Evolutionary conservation across 2,329 filamentous ascomycete species (phyloP).

Genomic region (Aspergillus alliaceus): DNA sequence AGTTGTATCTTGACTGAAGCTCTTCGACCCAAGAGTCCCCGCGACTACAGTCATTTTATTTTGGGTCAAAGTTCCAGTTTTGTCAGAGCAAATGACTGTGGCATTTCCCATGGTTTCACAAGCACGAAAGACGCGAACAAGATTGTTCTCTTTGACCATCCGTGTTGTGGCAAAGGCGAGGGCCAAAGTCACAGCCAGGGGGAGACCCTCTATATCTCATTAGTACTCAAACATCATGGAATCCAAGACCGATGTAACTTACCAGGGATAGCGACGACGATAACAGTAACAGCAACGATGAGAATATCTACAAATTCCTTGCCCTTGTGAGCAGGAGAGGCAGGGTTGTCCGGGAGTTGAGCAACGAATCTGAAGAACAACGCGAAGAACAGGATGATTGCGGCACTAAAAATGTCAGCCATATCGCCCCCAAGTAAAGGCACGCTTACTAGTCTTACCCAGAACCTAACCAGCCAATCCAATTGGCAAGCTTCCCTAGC

Average conservation of each 20-base stretch:
- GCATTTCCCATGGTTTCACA: slow-evolving; percentile 83
- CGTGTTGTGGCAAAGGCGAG: slow-evolving; percentile 74
- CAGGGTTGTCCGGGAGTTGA: slow-evolving; percentile 55
- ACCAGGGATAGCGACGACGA: slow-evolving; percentile 73
- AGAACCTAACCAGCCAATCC: slow-evolving; percentile 76
- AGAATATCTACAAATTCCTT: slow-evolving; percentile 75
- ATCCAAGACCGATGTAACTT: slow-evolving; percentile 11
- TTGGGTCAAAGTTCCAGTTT: slow-evolving; percentile 72
- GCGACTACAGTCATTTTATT: slow-evolving; percentile 77
- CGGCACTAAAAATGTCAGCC: slow-evolving; percentile 43
- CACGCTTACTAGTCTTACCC: slow-evolving; percentile 42
- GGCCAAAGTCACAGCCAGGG: slow-evolving; percentile 74
- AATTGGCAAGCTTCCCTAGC: slow-evolving; percentile 71
- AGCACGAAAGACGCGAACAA: slow-evolving; percentile 73
- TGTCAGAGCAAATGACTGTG: slow-evolving; percentile 77
- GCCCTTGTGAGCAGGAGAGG: slow-evolving; percentile 69
- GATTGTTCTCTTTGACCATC: slow-evolving; percentile 75
- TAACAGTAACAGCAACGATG: slow-evolving; percentile 76
- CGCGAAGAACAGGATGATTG: slow-evolving; percentile 79
- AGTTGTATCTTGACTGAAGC: slow-evolving; percentile 50
- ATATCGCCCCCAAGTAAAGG: neutral
- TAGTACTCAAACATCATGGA: slow-evolving; percentile 2
- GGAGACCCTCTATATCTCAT: slow-evolving; percentile 63
- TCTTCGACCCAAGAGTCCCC: slow-evolving; percentile 63
- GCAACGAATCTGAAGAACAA: slow-evolving; percentile 84